Evolutionary conservation across 139 green algal genomes (phyloP), one percentile per base, ranked within the genome.

Genomic region (Pleodorina starrii): DNA sequence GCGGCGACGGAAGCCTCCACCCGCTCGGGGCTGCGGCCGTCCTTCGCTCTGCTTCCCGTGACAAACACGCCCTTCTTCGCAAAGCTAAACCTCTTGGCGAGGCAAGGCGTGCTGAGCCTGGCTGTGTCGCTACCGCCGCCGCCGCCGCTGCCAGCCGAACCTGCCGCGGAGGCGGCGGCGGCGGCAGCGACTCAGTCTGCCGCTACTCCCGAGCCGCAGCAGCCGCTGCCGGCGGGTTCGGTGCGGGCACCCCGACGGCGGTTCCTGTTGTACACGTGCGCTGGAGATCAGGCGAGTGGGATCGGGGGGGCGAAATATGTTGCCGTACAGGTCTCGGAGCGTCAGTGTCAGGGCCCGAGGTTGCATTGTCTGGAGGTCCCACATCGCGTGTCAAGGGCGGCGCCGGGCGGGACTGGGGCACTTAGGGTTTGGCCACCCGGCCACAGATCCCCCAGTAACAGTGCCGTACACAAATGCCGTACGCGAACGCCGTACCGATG

Each of bases 181-280:
- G 57, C 54, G 27, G 35, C 51, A 36, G n/a, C 50, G 36, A n/a
- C n/a, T n/a, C n/a, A n/a, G n/a, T n/a, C n/a, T n/a, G n/a, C n/a
- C n/a, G n/a, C n/a, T n/a, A n/a, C n/a, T n/a, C n/a, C n/a, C n/a
- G n/a, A n/a, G 54, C 21, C 54, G 54, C 54, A 32, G 7, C 54
- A 66, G 9, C 7, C 9, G 54, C 54, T 66, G 29, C 54, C 9
- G 54, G 21, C 54, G 25, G 54, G 5, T 32, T 66, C 54, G 29
- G 5, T 25, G 42, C 42, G 23, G 40, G 32, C 40, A 19, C 25
- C 25, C 40, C 50, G 76, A 38, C 76, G 76, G 10, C 57, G 80
- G 36, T 86, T 86, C 80, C 40, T 86, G 59, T 25, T 86, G 9
- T 86, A 54, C n/a, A 86, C 80, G 5, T 44, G 59, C 38, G 80